Evolutionary conservation across 2,329 filamentous ascomycete genomes (phyloP).

Genomic region (Sarocladiaceae sp.): DNA sequence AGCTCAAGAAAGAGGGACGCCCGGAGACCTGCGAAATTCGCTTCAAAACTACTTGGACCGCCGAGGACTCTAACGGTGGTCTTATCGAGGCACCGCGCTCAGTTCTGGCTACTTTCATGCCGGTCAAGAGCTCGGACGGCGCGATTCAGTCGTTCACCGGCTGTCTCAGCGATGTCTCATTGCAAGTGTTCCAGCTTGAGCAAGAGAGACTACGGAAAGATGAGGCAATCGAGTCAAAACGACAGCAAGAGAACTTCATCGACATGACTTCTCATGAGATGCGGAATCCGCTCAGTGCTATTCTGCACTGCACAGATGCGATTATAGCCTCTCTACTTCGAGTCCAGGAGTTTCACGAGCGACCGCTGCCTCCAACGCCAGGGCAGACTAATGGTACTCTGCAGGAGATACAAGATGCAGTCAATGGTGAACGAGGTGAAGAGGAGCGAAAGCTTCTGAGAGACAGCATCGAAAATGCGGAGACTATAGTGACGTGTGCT

Average conservation of each 20-base stretch:
- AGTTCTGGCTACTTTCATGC: slow-evolving; percentile 47
- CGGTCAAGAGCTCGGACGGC: slow-evolving; percentile 42
- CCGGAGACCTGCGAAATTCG: slow-evolving; percentile 44
- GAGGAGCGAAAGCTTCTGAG: slow-evolving; percentile 43
- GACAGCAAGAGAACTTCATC: slow-evolving; percentile 78
- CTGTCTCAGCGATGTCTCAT: slow-evolving; percentile 44
- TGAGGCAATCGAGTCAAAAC: slow-evolving; percentile 54
- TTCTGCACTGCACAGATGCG: slow-evolving; percentile 70
- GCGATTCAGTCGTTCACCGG: slow-evolving; percentile 42
- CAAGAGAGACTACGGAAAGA: slow-evolving; percentile 45
- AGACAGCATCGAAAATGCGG: slow-evolving; percentile 66
- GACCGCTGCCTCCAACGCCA: slow-evolving; percentile 20
- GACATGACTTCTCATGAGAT: slow-evolving; percentile 72
- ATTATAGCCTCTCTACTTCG: slow-evolving; percentile 50
- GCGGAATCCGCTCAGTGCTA: slow-evolving; percentile 69
- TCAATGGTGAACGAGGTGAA: slow-evolving; percentile 20
- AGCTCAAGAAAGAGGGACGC: slow-evolving; percentile 34
- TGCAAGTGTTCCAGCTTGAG: slow-evolving; percentile 48
- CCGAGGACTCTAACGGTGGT: slow-evolving; percentile 40
- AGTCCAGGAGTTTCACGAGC: slow-evolving; percentile 34
- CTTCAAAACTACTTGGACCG: slow-evolving; percentile 38
- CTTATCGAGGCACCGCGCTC: slow-evolving; percentile 40
- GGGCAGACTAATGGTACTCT: slow-evolving; percentile 13
- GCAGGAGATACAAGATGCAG: slow-evolving; percentile 1
- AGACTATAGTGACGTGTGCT: slow-evolving; percentile 73